Conservation (phyloP, 1,284 basidiomycete genomes). For the Jaminaea rosea region DNA sequence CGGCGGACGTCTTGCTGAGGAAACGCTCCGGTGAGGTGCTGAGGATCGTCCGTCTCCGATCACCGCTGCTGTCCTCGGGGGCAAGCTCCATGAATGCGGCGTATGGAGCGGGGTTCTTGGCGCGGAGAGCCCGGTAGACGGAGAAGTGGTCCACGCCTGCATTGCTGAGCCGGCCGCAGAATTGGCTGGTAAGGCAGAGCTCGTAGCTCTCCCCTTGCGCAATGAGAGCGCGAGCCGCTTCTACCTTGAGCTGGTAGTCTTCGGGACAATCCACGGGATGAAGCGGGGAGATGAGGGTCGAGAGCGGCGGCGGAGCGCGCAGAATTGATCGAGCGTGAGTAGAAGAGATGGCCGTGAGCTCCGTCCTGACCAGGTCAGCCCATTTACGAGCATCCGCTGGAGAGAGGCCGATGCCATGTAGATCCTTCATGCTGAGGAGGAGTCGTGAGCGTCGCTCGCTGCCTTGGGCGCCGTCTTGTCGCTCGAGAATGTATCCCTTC, state of each 20-base stretch:
- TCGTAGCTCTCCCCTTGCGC: conserved; percentile 89
- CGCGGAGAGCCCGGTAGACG: conserved; percentile 48
- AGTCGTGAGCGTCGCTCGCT: not conserved
- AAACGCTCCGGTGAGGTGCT: conserved; percentile 82
- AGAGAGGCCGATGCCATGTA: conserved; percentile 44
- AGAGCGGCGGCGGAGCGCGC: not conserved
- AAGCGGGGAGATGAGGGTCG: not conserved
- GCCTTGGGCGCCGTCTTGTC: not conserved
- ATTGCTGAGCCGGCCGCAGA: conserved; percentile 42
- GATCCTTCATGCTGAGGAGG: conserved; percentile 3
- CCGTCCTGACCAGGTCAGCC: no score
- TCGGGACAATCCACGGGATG: not conserved
- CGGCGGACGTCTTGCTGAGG: conserved; percentile 67
- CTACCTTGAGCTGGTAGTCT: conserved; percentile 65
- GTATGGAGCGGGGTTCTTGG: conserved; percentile 81
- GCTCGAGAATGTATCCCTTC: conserved; percentile 49
- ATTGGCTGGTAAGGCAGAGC: conserved; percentile 77
- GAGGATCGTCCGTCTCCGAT: conserved; percentile 58
- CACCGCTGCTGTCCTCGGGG: not conserved
- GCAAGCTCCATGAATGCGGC: conserved; percentile 67
- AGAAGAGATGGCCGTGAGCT: no score
- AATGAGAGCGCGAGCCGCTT: conserved; percentile 65
- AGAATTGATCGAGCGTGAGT: not conserved
- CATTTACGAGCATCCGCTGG: not conserved
- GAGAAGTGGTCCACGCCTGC: conserved; percentile 21